Percentiles rank a stretch among this genome's conserved stretches.
phyloP scores from a whole-genome alignment of 352 stramenopile genomes.

The Phytophthora hibernalis region DNA sequence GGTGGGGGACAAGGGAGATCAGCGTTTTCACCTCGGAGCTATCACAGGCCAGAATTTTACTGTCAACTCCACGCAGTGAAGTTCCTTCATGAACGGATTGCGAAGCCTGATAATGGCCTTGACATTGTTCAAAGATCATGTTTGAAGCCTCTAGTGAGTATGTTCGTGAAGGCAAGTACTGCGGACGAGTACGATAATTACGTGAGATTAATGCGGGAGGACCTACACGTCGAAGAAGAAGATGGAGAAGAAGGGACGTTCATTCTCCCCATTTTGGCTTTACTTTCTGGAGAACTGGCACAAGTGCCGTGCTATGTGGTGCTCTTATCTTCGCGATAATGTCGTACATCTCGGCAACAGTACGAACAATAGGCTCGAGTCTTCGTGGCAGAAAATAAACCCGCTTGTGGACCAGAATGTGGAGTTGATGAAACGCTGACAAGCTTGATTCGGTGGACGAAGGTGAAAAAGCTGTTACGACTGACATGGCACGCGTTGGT shows the following conservation, averaged over 20 bases:
- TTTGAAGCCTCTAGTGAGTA: too few relatives aligned
- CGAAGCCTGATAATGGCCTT: too few relatives aligned
- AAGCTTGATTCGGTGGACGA: conserved; percentile 6
- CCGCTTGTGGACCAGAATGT: background rate
- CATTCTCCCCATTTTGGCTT: background rate
- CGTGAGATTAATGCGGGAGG: background rate
- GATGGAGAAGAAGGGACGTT: background rate
- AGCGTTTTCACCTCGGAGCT: background rate
- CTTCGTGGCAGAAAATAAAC: conserved; percentile 16
- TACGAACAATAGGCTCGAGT: too few relatives aligned
- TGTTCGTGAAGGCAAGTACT: background rate
- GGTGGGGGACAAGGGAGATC: conserved; percentile 34
- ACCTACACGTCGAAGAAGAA: background rate
- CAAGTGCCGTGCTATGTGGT: background rate
- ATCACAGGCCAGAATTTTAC: conserved; percentile 12
- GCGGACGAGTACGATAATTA: conserved; percentile 5
- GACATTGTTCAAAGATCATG: background rate
- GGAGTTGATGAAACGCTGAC: conserved; percentile 5
- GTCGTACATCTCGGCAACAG: too few relatives aligned
- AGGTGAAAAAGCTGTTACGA: conserved; percentile 10
- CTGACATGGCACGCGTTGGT: background rate
- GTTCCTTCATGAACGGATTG: background rate
- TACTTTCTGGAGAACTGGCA: conserved; percentile 7
- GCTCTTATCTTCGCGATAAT: too few relatives aligned
- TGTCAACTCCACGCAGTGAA: conserved; percentile 32